Percentiles rank a stretch among this genome's conserved stretches.
These are phyloP conservation scores for Colletotrichum orchidophilum DNA, from an alignment of 2,329 filamentous ascomycete species.

Conservation along the genomic window DNA sequence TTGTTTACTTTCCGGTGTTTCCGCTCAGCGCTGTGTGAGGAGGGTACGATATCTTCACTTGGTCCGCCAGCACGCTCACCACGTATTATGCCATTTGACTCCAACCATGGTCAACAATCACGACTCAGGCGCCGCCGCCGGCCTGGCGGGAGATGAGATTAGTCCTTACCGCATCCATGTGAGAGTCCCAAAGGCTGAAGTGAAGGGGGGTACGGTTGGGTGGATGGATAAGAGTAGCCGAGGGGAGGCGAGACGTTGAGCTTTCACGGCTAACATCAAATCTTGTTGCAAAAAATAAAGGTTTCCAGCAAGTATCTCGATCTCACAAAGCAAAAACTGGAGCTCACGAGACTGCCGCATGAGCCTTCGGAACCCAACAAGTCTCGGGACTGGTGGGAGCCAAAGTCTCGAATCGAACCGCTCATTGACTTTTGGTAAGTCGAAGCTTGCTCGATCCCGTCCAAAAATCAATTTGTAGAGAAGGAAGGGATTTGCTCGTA, in stretches of 20 bases:
- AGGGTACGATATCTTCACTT: background rate
- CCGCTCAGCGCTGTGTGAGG: background rate
- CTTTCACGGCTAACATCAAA: constrained; percentile 39
- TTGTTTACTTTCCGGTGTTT: background rate
- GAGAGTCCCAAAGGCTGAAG: constrained; percentile 41
- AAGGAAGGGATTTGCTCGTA: background rate
- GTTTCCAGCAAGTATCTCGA: constrained; percentile 74
- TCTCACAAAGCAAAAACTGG: constrained; percentile 73
- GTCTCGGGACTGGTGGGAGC: constrained; percentile 64
- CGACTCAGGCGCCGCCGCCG: constrained; percentile 2
- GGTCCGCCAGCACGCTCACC: background rate
- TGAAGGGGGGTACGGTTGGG: background rate
- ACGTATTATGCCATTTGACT: background rate
- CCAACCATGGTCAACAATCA: constrained; percentile 13
- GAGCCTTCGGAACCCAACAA: constrained; percentile 57
- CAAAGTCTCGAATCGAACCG: constrained; percentile 70
- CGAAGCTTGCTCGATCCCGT: background rate
- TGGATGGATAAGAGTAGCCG: no score
- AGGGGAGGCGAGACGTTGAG: background rate
- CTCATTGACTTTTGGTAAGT: constrained; percentile 72
- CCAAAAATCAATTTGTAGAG: background rate
- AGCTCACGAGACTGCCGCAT: constrained; percentile 71
- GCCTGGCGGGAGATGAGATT: constrained; percentile 52
- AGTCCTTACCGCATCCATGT: constrained; percentile 68
- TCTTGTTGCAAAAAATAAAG: constrained; percentile 47